Evolutionary conservation across 176 grass and related monocot genomes (phyloP).

Genomic region (Phoenix dactylifera): DNA sequence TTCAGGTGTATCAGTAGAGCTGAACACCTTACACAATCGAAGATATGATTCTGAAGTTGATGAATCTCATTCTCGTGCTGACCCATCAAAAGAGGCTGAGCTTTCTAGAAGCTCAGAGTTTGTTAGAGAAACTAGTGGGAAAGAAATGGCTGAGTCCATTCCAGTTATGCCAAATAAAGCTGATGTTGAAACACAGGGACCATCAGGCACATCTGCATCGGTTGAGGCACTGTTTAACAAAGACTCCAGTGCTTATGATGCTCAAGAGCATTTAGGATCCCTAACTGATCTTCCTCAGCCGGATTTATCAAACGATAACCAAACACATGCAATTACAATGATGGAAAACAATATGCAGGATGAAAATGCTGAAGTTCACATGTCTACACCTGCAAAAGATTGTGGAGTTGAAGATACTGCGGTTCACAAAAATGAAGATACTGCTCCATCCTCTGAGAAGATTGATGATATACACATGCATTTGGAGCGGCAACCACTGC

Average conservation of each 20-base stretch:
- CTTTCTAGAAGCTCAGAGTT: not conserved
- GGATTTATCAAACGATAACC: constrained; percentile 17
- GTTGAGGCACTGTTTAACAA: constrained; percentile 15
- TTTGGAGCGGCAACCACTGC: constrained; percentile 13
- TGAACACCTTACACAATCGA: constrained; percentile 39
- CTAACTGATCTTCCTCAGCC: constrained; percentile 1
- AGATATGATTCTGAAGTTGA: constrained; percentile 32
- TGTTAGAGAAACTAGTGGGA: constrained; percentile 14
- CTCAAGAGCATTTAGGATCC: constrained; percentile 13
- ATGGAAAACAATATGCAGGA: constrained; percentile 9
- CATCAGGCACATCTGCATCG: constrained; percentile 15
- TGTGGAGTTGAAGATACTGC: not conserved
- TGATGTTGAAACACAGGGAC: constrained; percentile 8
- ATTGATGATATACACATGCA: constrained; percentile 14
- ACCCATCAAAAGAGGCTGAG: not conserved
- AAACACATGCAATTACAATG: constrained; percentile 3
- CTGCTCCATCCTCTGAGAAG: not conserved
- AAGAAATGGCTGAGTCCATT: constrained; percentile 1
- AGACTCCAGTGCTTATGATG: constrained; percentile 19
- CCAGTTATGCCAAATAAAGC: not conserved
- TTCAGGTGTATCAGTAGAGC: constrained; percentile 55
- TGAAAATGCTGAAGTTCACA: constrained; percentile 7
- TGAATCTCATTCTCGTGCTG: no score
- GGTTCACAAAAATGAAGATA: not conserved
- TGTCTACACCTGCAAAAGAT: constrained; percentile 20